These are phyloP conservation scores for Aspergillus ustus DNA, from an alignment of 2,329 filamentous ascomycete species.

Conservation along the genomic window DNA sequence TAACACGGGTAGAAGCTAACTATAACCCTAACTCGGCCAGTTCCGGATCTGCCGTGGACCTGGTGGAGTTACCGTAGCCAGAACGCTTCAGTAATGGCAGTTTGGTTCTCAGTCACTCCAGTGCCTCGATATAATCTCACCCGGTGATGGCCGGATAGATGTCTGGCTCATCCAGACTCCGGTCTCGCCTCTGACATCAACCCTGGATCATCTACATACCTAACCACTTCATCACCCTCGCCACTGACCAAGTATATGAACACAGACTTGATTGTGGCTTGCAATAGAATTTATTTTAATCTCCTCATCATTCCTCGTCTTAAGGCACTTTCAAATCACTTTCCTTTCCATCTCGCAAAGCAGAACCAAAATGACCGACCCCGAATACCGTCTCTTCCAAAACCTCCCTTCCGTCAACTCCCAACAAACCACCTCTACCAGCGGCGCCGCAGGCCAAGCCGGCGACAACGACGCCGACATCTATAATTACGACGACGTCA, in stretches of 20 bases:
- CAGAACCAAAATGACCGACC: background rate
- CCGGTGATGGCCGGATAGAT: background rate
- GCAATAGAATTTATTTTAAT: background rate
- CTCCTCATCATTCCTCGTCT: background rate
- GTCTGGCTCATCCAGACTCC: background rate
- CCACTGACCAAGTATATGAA: background rate
- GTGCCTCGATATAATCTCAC: too few species aligned
- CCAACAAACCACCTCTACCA: background rate
- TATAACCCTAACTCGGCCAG: too few species aligned
- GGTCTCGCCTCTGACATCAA: background rate
- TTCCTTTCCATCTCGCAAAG: background rate
- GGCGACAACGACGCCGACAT: conserved; percentile 9
- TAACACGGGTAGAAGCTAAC: too few species aligned
- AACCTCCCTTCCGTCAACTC: background rate
- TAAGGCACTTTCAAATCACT: too few species aligned
- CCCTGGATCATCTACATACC: background rate
- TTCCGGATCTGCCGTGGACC: too few species aligned
- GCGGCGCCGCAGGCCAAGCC: background rate
- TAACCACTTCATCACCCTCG: background rate
- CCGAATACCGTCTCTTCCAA: background rate
- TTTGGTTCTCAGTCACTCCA: too few species aligned
- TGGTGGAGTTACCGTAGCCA: too few species aligned
- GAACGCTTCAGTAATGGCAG: too few species aligned
- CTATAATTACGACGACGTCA: background rate
- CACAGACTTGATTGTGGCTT: background rate